Evolutionary conservation across 345 rosid genomes (phyloP).

Genomic region (Arabidopsis suecica): DNA sequence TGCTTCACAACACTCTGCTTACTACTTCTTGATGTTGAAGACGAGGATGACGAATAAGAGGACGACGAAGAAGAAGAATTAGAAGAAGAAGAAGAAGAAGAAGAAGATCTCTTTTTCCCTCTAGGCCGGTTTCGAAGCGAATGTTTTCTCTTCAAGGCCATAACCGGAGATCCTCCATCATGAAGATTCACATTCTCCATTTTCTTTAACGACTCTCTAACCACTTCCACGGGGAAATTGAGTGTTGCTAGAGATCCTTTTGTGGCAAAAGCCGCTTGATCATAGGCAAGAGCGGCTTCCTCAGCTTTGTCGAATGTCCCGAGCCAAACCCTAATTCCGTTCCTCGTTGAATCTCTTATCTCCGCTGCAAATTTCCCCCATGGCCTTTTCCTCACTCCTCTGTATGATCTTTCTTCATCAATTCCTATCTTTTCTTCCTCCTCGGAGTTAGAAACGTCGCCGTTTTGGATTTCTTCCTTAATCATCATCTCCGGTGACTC

Average conservation of each 20-base stretch:
- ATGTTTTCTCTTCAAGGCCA: conserved; percentile 64
- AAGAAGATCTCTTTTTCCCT: conserved; percentile 41
- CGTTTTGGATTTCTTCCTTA: conserved; percentile 36
- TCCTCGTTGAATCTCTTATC: conserved; percentile 69
- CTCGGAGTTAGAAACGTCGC: conserved; percentile 28
- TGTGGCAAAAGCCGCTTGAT: conserved; percentile 71
- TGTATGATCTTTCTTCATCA: conserved; percentile 53
- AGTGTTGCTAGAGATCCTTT: conserved; percentile 64
- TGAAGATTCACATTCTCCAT: conserved; percentile 52
- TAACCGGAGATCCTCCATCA: conserved; percentile 71
- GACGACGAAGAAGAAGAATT: conserved; percentile 7
- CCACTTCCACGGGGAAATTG: conserved; percentile 64
- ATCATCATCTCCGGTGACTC: conserved; percentile 49
- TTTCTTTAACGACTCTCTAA: conserved; percentile 58
- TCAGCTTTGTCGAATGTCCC: conserved; percentile 78
- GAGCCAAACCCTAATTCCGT: conserved; percentile 75
- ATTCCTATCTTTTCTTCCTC: conserved; percentile 50
- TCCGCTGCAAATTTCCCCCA: conserved; percentile 87
- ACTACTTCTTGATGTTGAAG: conserved; percentile 35
- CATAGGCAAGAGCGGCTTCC: conserved; percentile 79
- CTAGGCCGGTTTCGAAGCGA: conserved; percentile 54
- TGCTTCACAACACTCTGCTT: conserved; percentile 40
- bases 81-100: conserved; percentile 29
- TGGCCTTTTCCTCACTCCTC: conserved; percentile 76
- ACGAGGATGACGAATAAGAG: conserved; percentile 14